Base-by-base conservation (phyloP, 2,329 filamentous ascomycete species). In the Aspergillus pseudoglaucus region DNA sequence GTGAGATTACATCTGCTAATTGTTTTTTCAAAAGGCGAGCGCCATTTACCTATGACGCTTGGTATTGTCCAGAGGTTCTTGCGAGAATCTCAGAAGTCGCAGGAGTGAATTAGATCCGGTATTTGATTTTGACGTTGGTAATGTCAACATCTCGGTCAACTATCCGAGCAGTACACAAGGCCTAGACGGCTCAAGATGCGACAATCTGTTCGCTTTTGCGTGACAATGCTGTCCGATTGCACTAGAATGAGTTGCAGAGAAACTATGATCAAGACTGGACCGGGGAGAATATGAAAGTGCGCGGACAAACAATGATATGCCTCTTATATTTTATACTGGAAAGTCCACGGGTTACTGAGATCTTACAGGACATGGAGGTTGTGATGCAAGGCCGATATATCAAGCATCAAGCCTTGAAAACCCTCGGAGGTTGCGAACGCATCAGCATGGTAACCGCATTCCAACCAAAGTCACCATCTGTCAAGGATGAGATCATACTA, bases 381-480 rank as follows among this genome's bases (percentile, higher is more conserved):
- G 70, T 83, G 7, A 67, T 84, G 41, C 81, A 84, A 62, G 81
- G 81, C 17, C 71, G 80, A 25, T 82, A 83, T 64, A 81, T 84
- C 53, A 73, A 78, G 50, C 81, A 84, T 57, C 75, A 79, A 47
- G 81, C 81, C 1, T 69, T 82, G 14, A 75, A 74, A 8, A 76
- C 79, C 8, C 63, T 78, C 1, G 78, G 78, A 17, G 70, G 72
- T 3, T 71, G 73, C 27, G 81, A 84, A 60, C 76, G 81, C 25
- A 82, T 84, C 63, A 78, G 71, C 35, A 79, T 81, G 65, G 79
- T 84, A 32, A 84, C 81, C 0, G 78, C 76, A 8, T 83, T 82
- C 68, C 73, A 81, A 14, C 79, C 81, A 1, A 75, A 73, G 45
- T 74, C 69, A 12, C 69, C 79, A 1, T 66, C 68, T 17, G 57